Percentiles rank a stretch among this genome's conserved stretches.
phyloP scores from a whole-genome alignment of 1,139 yeast genomes.

The Magnusiomyces paraingens region DNA sequence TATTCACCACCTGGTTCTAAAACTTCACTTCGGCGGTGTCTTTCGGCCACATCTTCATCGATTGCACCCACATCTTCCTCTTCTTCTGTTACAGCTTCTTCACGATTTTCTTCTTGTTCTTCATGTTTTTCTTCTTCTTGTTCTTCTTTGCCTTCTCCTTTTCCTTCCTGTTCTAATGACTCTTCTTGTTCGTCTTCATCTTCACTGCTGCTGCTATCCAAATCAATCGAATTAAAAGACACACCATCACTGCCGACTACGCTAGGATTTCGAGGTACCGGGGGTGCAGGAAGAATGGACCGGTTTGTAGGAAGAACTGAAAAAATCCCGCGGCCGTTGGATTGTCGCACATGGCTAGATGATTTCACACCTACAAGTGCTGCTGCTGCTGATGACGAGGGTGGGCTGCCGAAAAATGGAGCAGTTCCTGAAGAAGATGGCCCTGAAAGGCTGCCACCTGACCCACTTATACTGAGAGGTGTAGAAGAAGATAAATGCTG shows the following conservation, averaged over 20 bases:
- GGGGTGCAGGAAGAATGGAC: neutral
- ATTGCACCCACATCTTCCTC: neutral
- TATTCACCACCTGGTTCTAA: too few species aligned
- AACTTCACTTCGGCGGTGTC: too few species aligned
- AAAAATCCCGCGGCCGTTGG: slow-evolving; percentile 1
- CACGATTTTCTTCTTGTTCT: neutral
- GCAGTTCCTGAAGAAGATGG: too few species aligned
- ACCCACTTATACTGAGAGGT: too few species aligned
- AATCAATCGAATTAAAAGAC: neutral
- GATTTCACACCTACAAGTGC: too few species aligned
- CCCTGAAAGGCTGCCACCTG: too few species aligned
- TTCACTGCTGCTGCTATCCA: neutral
- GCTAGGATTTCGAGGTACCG: neutral
- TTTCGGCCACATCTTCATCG: too few species aligned
- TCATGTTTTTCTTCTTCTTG: neutral
- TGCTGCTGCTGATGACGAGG: too few species aligned
- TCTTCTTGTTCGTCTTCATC: neutral
- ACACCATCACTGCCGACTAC: neutral
- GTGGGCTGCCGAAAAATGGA: too few species aligned
- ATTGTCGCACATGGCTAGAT: neutral
- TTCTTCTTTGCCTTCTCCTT: neutral
- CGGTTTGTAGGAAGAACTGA: neutral
- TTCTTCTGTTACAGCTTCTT: neutral
- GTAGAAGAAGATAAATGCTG: too few species aligned
- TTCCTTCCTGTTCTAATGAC: neutral